phyloP scores from a whole-genome alignment of 2,329 filamentous ascomycete genomes.

The Bipolaris gigantea region DNA sequence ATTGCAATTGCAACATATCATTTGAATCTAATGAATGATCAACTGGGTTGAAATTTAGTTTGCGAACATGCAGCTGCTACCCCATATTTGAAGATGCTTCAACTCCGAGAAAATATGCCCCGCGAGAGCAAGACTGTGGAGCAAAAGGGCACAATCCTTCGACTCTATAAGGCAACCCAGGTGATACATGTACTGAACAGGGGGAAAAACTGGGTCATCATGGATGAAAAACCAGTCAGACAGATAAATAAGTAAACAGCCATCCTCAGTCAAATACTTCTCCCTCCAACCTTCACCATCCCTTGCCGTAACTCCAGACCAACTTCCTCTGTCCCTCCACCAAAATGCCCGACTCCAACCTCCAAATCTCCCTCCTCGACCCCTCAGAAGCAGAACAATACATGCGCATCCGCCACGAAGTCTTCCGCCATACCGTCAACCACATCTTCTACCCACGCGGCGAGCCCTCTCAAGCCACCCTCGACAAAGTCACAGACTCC shows the following conservation, averaged over 20 bases:
- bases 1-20: neutral
- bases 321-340: neutral
- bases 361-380: conserved; percentile 32
- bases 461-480: conserved; percentile 32
- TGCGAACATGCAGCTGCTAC: neutral
- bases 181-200: neutral
- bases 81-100: neutral
- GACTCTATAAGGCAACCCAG: conserved; percentile 9
- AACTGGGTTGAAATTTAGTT: no score
- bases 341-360: conserved; percentile 27
- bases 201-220: neutral
- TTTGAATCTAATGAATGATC: no score
- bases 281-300: neutral
- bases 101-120: neutral
- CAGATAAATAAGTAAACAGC: no score
- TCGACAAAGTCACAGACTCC: conserved; percentile 24
- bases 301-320: neutral
- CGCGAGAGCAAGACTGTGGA: neutral
- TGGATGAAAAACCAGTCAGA: neutral
- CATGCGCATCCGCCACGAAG: conserved; percentile 36
- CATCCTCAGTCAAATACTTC: neutral
- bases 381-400: conserved; percentile 35
- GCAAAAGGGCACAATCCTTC: neutral
- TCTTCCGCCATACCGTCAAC: conserved; percentile 38
- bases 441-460: conserved; percentile 38